phyloP scores from a whole-genome alignment of 257 asterid genomes.

The Solanum chiquidenum region DNA sequence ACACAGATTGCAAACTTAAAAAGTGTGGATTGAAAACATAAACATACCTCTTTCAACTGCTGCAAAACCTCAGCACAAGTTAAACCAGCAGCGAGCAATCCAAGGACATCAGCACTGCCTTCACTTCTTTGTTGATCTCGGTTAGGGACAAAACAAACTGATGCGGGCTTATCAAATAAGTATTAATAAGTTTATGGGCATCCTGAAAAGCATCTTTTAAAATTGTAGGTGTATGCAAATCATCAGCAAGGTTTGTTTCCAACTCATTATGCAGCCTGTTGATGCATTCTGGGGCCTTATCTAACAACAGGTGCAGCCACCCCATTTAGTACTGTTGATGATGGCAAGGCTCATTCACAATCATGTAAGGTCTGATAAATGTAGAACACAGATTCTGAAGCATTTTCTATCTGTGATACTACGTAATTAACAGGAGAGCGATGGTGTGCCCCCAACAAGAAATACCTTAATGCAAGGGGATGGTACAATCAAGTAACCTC shows the following conservation, averaged over 20 bases:
- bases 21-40: neutral
- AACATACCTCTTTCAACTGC: slow-evolving; percentile 42
- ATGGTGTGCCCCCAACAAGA: slow-evolving; percentile 65
- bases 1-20: neutral
- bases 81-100: slow-evolving; percentile 15
- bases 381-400: slow-evolving; percentile 63
- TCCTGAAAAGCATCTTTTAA: slow-evolving; percentile 51
- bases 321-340: neutral
- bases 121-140: slow-evolving; percentile 18
- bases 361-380: slow-evolving; percentile 65
- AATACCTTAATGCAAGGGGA: slow-evolving; percentile 72
- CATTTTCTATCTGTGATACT: slow-evolving; percentile 47
- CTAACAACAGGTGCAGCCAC: slow-evolving; percentile 2
- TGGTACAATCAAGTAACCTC: slow-evolving; percentile 64
- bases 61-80: slow-evolving; percentile 37
- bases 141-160: slow-evolving; percentile 11
- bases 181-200: slow-evolving; percentile 43
- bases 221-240: slow-evolving; percentile 57
- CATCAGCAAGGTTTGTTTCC: slow-evolving; percentile 60
- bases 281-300: slow-evolving; percentile 38
- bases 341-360: slow-evolving; percentile 28
- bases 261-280: slow-evolving; percentile 43
- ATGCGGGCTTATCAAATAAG: slow-evolving; percentile 18
- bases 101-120: slow-evolving; percentile 17
- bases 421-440: slow-evolving; percentile 68